Evolutionary conservation across 2,329 filamentous ascomycete genomes (phyloP).

Genomic region (Colletotrichum eleusines): DNA sequence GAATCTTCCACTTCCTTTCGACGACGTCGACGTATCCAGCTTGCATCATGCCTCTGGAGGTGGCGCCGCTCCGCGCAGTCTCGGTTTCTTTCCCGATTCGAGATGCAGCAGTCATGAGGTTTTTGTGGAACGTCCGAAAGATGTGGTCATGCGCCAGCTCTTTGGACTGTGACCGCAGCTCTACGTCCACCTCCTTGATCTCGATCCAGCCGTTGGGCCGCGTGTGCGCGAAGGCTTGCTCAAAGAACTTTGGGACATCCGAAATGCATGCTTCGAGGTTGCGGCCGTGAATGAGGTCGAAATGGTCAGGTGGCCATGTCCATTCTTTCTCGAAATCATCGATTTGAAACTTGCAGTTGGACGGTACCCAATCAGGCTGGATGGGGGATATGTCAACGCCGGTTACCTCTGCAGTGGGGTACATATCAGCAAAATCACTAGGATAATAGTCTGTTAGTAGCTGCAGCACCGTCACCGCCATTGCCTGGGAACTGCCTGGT

Average conservation of each 20-base stretch:
- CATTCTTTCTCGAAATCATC: slow-evolving; percentile 56
- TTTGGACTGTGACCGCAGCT: too few species aligned
- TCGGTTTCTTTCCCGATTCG: too few species aligned
- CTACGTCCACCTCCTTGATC: slow-evolving; percentile 45
- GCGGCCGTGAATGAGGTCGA: slow-evolving; percentile 72
- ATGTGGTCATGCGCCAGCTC: too few species aligned
- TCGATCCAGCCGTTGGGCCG: slow-evolving; percentile 50
- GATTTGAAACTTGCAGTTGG: slow-evolving; percentile 54
- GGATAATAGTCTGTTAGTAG: neutral
- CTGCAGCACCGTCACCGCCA: slow-evolving; percentile 50
- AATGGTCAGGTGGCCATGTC: slow-evolving; percentile 54
- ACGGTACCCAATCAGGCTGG: slow-evolving; percentile 57
- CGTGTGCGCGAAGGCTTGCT: too few species aligned
- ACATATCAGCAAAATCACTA: slow-evolving; percentile 57
- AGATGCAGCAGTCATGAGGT: too few species aligned
- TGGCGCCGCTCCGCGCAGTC: too few species aligned
- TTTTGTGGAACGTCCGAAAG: too few species aligned
- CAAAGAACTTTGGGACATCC: slow-evolving; percentile 61
- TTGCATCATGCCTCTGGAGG: too few species aligned
- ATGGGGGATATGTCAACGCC: slow-evolving; percentile 69
- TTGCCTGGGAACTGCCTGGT: too few species aligned
- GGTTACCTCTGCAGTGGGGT: slow-evolving; percentile 57
- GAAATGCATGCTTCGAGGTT: slow-evolving; percentile 68
- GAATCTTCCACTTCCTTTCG: too few species aligned
- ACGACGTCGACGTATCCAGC: too few species aligned